phyloP scores from a whole-genome alignment of 2,329 filamentous ascomycete species.

The Ascochyta pisi region DNA sequence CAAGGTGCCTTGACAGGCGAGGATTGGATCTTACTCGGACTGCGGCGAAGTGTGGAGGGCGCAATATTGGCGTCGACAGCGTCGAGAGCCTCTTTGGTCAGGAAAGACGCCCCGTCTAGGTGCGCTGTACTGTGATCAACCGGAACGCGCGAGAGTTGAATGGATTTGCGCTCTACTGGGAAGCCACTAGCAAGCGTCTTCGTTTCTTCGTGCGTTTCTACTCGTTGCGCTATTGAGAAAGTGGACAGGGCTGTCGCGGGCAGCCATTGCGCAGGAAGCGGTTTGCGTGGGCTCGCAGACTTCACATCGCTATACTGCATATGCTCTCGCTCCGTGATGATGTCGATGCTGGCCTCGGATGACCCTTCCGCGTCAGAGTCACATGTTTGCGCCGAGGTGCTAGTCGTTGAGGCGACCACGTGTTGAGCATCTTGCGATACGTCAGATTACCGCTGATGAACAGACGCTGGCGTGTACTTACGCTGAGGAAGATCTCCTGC shows the following conservation, averaged over 20 bases:
- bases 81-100: slow-evolving; percentile 40
- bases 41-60: slow-evolving; percentile 15
- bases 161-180: slow-evolving; percentile 21
- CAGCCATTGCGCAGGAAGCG: slow-evolving; percentile 38
- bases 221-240: slow-evolving; percentile 33
- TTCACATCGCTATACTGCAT: neutral
- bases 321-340: slow-evolving; percentile 2
- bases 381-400: neutral
- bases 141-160: slow-evolving; percentile 28
- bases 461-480: neutral
- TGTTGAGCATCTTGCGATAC: slow-evolving; percentile 18
- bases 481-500: neutral
- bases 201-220: slow-evolving; percentile 29
- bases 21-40: slow-evolving; percentile 22
- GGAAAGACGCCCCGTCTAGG: slow-evolving; percentile 25
- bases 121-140: slow-evolving; percentile 22
- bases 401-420: slow-evolving; percentile 4
- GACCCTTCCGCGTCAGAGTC: slow-evolving; percentile 12
- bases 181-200: slow-evolving; percentile 21
- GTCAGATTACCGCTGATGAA: slow-evolving; percentile 16
- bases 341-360: slow-evolving; percentile 1
- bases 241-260: slow-evolving; percentile 21
- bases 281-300: slow-evolving; percentile 32
- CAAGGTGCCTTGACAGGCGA: slow-evolving; percentile 26
- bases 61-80: slow-evolving; percentile 30